These are phyloP conservation scores for Nicotiana benthamiana DNA, from an alignment of 257 asterid genomes.

Conservation along the genomic window DNA sequence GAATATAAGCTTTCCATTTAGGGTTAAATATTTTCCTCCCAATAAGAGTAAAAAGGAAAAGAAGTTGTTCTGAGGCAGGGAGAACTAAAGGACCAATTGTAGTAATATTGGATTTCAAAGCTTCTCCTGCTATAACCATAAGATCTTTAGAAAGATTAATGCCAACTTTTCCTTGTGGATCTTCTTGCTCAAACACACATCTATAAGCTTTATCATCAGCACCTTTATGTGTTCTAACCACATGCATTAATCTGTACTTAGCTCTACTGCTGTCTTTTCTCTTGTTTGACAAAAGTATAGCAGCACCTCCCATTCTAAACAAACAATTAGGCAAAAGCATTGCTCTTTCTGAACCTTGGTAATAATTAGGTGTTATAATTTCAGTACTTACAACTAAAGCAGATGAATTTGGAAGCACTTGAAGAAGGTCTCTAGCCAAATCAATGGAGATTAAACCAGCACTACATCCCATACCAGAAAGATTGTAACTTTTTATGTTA, in stretches of 20 bases:
- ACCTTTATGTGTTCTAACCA: constrained; percentile 86
- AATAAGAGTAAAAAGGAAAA: constrained; percentile 64
- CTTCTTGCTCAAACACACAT: constrained; percentile 80
- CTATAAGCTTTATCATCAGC: constrained; percentile 68
- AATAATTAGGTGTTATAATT: constrained; percentile 74
- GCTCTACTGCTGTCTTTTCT: constrained; percentile 45
- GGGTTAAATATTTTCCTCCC: constrained; percentile 76
- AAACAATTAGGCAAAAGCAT: constrained; percentile 84
- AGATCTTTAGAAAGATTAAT: constrained; percentile 68
- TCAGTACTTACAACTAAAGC: constrained; percentile 71
- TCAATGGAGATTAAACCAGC: constrained; percentile 79
- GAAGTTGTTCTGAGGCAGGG: constrained; percentile 76
- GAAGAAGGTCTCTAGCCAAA: constrained; percentile 68
- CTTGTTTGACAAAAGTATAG: constrained; percentile 65
- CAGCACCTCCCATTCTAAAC: constrained; percentile 83
- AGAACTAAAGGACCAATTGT: constrained; percentile 80
- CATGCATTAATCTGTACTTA: constrained; percentile 59
- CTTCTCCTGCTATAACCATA: constrained; percentile 88
- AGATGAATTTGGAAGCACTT: constrained; percentile 52
- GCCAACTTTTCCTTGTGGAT: constrained; percentile 68
- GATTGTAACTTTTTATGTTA: constrained; percentile 55
- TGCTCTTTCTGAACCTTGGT: constrained; percentile 77
- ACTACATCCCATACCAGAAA: constrained; percentile 90
- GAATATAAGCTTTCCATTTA: constrained; percentile 81
- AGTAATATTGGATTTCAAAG: constrained; percentile 74